phyloP scores from a whole-genome alignment of 257 asterid genomes.

The Solanum ossicruentum region DNA sequence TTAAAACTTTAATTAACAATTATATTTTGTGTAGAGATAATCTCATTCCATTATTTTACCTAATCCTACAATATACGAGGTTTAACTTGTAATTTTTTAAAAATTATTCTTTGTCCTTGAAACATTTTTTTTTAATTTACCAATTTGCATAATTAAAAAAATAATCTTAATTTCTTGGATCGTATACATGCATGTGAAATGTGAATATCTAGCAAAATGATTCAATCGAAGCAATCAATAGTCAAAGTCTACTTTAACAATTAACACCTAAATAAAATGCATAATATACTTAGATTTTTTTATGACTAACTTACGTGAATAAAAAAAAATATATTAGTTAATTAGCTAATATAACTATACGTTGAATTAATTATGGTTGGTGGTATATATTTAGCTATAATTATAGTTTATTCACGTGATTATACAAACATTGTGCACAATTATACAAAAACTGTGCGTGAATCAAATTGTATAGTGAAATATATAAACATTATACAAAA shows the following conservation, averaged over 20 bases:
- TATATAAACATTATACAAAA: too few relatives aligned
- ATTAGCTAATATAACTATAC: too few relatives aligned
- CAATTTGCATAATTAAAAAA: neutral
- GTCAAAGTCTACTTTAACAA: neutral
- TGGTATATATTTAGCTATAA: too few relatives aligned
- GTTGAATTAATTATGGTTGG: too few relatives aligned
- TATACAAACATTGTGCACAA: too few relatives aligned
- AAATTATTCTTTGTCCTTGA: neutral
- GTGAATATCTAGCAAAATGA: neutral
- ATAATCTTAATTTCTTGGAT: neutral
- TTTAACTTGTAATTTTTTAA: neutral
- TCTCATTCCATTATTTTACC: neutral
- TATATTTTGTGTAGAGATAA: neutral
- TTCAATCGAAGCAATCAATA: neutral
- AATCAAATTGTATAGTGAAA: too few relatives aligned
- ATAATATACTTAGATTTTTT: neutral
- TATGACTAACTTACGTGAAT: too few relatives aligned
- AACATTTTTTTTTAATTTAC: neutral
- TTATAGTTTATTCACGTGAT: too few relatives aligned
- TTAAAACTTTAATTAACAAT: neutral
- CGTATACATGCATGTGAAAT: neutral
- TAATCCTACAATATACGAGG: neutral
- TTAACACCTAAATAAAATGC: neutral
- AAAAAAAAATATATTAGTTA: too few relatives aligned
- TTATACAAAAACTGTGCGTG: too few relatives aligned